Percentiles rank a stretch among this genome's conserved stretches.
Conservation (phyloP, 306 rosid genomes). For the Vigna angularis region DNA sequence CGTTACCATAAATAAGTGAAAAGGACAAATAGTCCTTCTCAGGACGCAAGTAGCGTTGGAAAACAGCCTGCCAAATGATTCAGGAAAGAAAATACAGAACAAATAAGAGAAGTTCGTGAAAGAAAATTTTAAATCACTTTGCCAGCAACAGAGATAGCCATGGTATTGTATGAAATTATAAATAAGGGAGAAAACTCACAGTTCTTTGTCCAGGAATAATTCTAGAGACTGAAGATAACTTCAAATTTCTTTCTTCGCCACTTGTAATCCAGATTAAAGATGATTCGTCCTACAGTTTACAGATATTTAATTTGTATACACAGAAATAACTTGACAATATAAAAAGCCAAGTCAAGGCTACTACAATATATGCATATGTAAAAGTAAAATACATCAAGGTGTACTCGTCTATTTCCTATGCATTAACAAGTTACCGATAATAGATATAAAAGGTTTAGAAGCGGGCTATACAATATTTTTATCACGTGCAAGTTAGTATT, state of each 20-base stretch:
- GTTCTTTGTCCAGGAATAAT: constrained; percentile 98
- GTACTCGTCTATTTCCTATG: constrained; percentile 3
- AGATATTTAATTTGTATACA: constrained; percentile 34
- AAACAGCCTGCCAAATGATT: constrained; percentile 78
- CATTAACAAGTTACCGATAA: constrained; percentile 1
- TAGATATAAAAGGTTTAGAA: neutral
- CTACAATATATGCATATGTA: constrained; percentile 15
- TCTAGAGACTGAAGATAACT: constrained; percentile 86
- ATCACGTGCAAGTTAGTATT: constrained; percentile 18
- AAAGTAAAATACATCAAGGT: constrained; percentile 1
- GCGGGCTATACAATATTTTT: neutral
- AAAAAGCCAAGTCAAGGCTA: neutral
- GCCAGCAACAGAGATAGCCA: constrained; percentile 29
- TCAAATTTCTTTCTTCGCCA: constrained; percentile 78
- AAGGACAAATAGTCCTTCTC: constrained; percentile 94
- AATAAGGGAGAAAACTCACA: constrained; percentile 63
- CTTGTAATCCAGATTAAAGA: constrained; percentile 92
- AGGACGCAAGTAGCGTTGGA: constrained; percentile 81
- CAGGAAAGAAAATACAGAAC: constrained; percentile 19
- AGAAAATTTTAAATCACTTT: constrained; percentile 24
- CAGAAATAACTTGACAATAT: constrained; percentile 35
- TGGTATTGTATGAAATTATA: constrained; percentile 32
- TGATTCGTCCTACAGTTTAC: constrained; percentile 74
- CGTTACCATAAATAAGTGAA: constrained; percentile 90
- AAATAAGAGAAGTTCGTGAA: constrained; percentile 36